Evolutionary conservation across 2,329 filamentous ascomycete genomes (phyloP), one percentile per base, ranked within the genome.

Genomic region (Thelonectria rubi): DNA sequence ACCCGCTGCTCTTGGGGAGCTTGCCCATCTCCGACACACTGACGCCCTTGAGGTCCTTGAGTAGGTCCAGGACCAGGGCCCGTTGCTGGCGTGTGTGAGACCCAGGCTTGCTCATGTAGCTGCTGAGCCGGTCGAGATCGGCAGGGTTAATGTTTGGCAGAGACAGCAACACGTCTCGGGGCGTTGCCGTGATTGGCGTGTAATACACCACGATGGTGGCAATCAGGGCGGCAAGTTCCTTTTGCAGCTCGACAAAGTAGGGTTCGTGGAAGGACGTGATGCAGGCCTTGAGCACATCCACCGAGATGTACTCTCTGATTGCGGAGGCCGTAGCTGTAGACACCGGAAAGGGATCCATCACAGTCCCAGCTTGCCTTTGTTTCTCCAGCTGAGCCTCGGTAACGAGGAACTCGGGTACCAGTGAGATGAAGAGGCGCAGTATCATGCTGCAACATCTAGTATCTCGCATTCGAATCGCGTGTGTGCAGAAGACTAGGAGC

Each of bases 211-310:
- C 83, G 63, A 98, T 95, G 4, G 89, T 86, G 0, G 94, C 94
- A 64, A 99, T 97, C 39, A 98, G 83, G 20, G 89, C 86, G 1
- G 93, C 94, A 20, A 99, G 84, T 53, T 99, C 94, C 74, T 94
- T 94, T 72, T 99, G 95, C 64, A 96, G 87, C 69, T 99, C 95
- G 34, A 97, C 94, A 77, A 98, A 99, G 77, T 98, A 97, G 0
- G 93, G 90, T 68, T 99, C 95, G 77, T 98, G 92, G 52, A 99
- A 87, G 2, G 92, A 96, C 2, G 90, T 92, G 74, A 97, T 92
- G 72, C 91, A 94, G 0, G 93, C 93, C 79, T 94, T 92, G 51
- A 99, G 85, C 2, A 98, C 92, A 67, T 97, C 91, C 5, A 88
- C 88, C 54, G 89, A 93, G 73, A 98, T 94, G 76, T 94, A 99